Conservation (phyloP, 2,329 filamentous ascomycete genomes). For the Aureobasidium sp. region DNA sequence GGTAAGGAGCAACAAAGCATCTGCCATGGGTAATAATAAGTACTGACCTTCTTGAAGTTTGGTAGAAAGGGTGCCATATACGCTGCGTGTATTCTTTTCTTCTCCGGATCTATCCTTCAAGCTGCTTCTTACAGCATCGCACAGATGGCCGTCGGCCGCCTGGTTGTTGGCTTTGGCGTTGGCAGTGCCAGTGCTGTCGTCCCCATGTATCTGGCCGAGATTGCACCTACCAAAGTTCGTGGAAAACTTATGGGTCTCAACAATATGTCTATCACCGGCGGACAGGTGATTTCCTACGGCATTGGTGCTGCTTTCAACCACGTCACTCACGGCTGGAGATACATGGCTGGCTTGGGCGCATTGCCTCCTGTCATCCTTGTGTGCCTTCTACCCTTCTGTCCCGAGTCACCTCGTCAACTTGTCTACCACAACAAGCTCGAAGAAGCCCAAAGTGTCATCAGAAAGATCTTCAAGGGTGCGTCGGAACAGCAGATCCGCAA, state of each 20-base stretch:
- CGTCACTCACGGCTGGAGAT: slow-evolving; percentile 37
- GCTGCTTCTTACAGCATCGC: slow-evolving; percentile 27
- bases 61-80: slow-evolving; percentile 38
- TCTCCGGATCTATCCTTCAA: slow-evolving; percentile 31
- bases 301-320: slow-evolving; percentile 27
- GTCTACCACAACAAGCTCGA: slow-evolving; percentile 30
- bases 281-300: slow-evolving; percentile 30
- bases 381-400: slow-evolving; percentile 40
- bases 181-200: slow-evolving; percentile 29
- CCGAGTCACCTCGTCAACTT: slow-evolving; percentile 44
- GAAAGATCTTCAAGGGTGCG: slow-evolving; percentile 22
- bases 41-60: slow-evolving; percentile 19
- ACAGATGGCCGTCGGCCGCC: slow-evolving; percentile 40
- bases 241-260: slow-evolving; percentile 35
- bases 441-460: slow-evolving; percentile 29
- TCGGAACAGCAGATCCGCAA: too few species aligned
- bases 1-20: too few species aligned
- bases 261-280: slow-evolving; percentile 29
- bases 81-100: slow-evolving; percentile 35
- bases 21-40: too few species aligned
- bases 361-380: slow-evolving; percentile 41
- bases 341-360: slow-evolving; percentile 44
- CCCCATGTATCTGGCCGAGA: slow-evolving; percentile 51
- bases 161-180: slow-evolving; percentile 46
- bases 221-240: slow-evolving; percentile 57